Percentiles rank a stretch among this genome's conserved stretches.
Conservation (phyloP, 768 basidiomycete genomes). For the Pisolithus microcarpus region DNA sequence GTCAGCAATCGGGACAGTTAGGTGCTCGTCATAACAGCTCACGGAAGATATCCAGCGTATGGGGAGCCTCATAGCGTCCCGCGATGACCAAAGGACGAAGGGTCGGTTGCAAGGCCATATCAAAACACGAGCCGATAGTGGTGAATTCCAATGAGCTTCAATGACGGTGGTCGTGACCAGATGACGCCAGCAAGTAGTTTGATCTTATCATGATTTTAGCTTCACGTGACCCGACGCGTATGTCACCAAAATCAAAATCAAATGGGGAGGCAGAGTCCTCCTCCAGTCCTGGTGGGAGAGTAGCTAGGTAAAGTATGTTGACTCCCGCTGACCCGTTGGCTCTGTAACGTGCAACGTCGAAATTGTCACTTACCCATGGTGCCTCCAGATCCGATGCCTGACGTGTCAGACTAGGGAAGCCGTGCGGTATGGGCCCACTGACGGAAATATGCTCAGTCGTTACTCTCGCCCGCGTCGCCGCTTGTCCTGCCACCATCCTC, state of each 20-base stretch:
- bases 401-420: no score
- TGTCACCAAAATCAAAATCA: no score
- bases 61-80: slow-evolving; percentile 53
- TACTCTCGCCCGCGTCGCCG: no score
- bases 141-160: background rate
- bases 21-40: slow-evolving; percentile 19
- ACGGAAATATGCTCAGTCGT: no score
- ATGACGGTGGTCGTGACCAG: background rate
- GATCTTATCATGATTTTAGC: background rate
- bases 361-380: no score
- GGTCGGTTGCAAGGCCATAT: slow-evolving; percentile 76
- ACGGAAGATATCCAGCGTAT: slow-evolving; percentile 79
- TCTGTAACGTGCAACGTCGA: no score
- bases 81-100: slow-evolving; percentile 58
- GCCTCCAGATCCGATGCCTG: no score
- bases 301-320: no score
- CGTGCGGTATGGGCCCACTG: no score
- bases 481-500: background rate
- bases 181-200: background rate
- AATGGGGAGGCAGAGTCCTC: no score
- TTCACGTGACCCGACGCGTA: background rate
- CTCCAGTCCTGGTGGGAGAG: no score
- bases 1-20: background rate
- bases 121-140: background rate
- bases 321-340: no score